Base-by-base conservation (phyloP, 78 protist species). In the Dictyostelium capitatum region DNA sequence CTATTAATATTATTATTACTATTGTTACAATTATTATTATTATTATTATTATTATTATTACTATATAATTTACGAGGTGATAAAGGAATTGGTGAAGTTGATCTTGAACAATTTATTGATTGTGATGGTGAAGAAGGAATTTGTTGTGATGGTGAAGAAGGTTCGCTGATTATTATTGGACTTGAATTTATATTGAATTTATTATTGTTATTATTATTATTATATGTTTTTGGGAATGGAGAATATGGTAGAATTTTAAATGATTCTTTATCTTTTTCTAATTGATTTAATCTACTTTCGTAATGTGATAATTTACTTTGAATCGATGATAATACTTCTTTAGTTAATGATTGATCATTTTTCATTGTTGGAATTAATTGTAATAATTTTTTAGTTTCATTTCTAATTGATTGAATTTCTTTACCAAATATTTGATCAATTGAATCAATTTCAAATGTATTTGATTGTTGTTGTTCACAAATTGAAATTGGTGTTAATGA, bases 381-480 rank as follows among this genome's bases (percentile, higher is more conserved):
- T 30, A 46, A 78, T 15, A 78, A 46, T 54, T 78, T 50, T 32
- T 32, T 23, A 14, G 56, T 54, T 54, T 78, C 83, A 11, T 32
- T 28, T 78, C 54, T 78, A 14, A 78, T 78, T 11, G 43, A 48
- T 78, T 54, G 54, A 19, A 78, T 78, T 20, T 78, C 83, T 23
- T 53, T 75, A n/a, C 23, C 25, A 25, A 75, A 48, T n/a, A 25
- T 53, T 15, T 48, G 15, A 14, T 78, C 83, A 28, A 78, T 53
- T 53, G 83, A 32, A n/a, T 74, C 51, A 5, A 47, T 23, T 48
- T 47, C 53, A 3, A n/a, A n/a, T 43, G 30, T 20, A 23, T 19
- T 19, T 46, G 19, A 37, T 4, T 73, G 43, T 11, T n/a, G 19
- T 74, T n/a, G 20, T 47, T n/a, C 8, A 15, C 53, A 20, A 1